These are phyloP conservation scores for Allantophomopsis lycopodina DNA, from an alignment of 2,329 filamentous ascomycete species.

Conservation along the genomic window DNA sequence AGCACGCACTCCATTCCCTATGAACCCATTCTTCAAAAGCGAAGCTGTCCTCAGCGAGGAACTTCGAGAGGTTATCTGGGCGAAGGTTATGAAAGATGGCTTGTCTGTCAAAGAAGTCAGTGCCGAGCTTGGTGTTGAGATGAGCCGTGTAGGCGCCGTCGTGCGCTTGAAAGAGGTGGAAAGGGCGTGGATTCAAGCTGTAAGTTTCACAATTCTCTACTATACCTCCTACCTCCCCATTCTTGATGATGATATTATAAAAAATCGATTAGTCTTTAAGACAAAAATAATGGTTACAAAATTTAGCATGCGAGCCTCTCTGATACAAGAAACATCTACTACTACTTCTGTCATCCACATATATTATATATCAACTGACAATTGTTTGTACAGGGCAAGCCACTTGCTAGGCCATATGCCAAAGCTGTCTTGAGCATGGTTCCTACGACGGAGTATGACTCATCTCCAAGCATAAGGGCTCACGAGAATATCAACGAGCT, in stretches of 20 bases:
- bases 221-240: constrained; percentile 7
- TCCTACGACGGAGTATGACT: constrained; percentile 50
- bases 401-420: constrained; percentile 62
- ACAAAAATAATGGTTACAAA: constrained; percentile 81
- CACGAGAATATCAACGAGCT: constrained; percentile 53
- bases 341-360: too few relatives aligned
- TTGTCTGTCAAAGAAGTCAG: constrained; percentile 49
- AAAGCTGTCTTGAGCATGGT: constrained; percentile 70
- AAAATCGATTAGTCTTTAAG: constrained; percentile 99
- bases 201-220: constrained; percentile 28
- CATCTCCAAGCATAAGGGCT: constrained; percentile 28
- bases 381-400: constrained; percentile 47
- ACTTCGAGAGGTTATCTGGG: constrained; percentile 49
- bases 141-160: constrained; percentile 57
- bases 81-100: constrained; percentile 37
- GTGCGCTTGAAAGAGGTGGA: constrained; percentile 57
- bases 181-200: constrained; percentile 48
- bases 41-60: constrained; percentile 51
- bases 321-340: constrained; percentile 29
- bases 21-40: constrained; percentile 45
- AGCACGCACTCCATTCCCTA: constrained; percentile 37
- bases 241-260: constrained; percentile 52
- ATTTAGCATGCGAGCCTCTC: constrained; percentile 62
- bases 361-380: constrained; percentile 8
- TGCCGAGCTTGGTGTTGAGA: constrained; percentile 48